These are phyloP conservation scores for Pichia sp. DNA, from an alignment of 1,139 yeast genomes.

Conservation along the genomic window DNA sequence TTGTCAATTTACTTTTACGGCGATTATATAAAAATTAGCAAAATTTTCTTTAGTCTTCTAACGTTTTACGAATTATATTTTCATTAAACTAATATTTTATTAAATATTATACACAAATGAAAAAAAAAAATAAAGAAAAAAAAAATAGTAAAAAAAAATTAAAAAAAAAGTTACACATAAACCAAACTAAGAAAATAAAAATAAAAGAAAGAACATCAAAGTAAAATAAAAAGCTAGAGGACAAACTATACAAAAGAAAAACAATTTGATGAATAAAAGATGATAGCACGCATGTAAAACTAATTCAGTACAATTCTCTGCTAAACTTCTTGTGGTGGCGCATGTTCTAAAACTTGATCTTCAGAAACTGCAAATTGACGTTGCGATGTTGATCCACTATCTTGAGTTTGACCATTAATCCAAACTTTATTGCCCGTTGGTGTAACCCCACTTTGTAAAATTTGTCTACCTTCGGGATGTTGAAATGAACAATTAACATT, in stretches of 20 bases:
- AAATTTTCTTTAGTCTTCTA: too few species aligned
- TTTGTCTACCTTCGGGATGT: constrained; percentile 70
- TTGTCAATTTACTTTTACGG: too few species aligned
- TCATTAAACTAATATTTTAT: neutral
- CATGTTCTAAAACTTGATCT: constrained; percentile 67
- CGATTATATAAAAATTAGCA: too few species aligned
- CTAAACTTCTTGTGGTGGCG: constrained; percentile 41
- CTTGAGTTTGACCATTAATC: constrained; percentile 33
- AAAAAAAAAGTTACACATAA: constrained; percentile 7
- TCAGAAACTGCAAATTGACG: constrained; percentile 76
- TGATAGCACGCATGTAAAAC: neutral
- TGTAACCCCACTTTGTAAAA: constrained; percentile 21
- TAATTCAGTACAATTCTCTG: neutral
- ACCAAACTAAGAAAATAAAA: constrained; percentile 6
- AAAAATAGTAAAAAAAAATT: constrained; percentile 5
- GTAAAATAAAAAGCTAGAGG: neutral
- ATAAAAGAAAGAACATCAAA: constrained; percentile 3
- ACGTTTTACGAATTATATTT: too few species aligned
- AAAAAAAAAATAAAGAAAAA: constrained; percentile 1
- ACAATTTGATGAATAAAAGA: constrained; percentile 7
- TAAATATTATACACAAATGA: constrained; percentile 1
- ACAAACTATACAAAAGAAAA: neutral
- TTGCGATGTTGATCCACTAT: constrained; percentile 37
- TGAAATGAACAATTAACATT: constrained; percentile 63
- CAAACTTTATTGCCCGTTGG: constrained; percentile 36